Evolutionary conservation across 495 filamentous ascomycete genomes (phyloP).

Genomic region (Aspergillus carlsbadensis): DNA sequence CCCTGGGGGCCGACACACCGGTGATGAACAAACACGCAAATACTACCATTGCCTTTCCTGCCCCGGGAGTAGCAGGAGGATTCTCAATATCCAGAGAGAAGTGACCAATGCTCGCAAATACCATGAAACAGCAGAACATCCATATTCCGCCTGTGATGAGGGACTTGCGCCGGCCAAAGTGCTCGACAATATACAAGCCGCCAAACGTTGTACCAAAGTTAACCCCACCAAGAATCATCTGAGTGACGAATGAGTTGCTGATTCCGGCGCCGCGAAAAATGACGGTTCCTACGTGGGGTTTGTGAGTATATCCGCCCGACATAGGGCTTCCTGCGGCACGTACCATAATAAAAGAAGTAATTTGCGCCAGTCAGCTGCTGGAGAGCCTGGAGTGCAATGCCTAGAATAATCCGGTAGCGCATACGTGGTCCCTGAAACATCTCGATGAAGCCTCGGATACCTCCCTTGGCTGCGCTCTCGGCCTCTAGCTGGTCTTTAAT

Average conservation of each 20-base stretch:
- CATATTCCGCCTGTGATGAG: conserved; percentile 64
- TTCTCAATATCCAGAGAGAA: conserved; percentile 54
- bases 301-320: too few relatives aligned
- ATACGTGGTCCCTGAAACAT: conserved; percentile 66
- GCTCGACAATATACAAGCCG: conserved; percentile 67
- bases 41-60: conserved; percentile 53
- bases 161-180: conserved; percentile 63
- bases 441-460: conserved; percentile 27
- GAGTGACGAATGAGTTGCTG: conserved; percentile 62
- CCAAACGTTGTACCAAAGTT: conserved; percentile 71
- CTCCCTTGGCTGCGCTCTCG: conserved; percentile 45
- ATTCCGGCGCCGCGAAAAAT: conserved; percentile 70
- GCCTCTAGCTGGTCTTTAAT: conserved; percentile 57
- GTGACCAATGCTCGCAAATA: conserved; percentile 69
- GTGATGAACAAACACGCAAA: conserved; percentile 15
- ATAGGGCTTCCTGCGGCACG: background rate
- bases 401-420: conserved; percentile 64
- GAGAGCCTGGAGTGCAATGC: conserved; percentile 59
- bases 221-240: conserved; percentile 70
- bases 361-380: conserved; percentile 43
- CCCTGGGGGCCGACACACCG: background rate
- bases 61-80: background rate
- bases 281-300: conserved; percentile 38
- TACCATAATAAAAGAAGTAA: conserved; percentile 76
- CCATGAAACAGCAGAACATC: conserved; percentile 68